phyloP scores from a whole-genome alignment of 768 basidiomycete species.

The Boletus sp. region DNA sequence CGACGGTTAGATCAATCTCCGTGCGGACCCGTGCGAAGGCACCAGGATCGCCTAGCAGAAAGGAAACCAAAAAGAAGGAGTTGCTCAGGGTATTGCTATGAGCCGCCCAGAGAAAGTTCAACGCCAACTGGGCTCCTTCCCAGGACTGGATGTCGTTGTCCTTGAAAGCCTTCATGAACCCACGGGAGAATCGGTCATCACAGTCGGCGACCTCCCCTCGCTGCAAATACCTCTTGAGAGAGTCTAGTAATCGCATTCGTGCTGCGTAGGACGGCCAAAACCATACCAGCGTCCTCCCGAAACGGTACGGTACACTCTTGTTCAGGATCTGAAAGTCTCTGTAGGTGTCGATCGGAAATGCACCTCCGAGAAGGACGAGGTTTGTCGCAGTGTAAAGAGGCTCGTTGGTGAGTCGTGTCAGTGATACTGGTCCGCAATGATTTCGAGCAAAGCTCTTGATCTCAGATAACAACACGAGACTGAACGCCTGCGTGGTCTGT shows the following conservation, averaged over 20 bases:
- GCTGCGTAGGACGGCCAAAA: conserved; percentile 15
- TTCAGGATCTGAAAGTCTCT: conserved; percentile 19
- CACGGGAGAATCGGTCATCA: conserved; percentile 5
- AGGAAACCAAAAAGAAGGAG: conserved; percentile 17
- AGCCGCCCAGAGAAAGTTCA: conserved; percentile 20
- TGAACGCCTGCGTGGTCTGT: conserved; percentile 12
- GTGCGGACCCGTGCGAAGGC: conserved; percentile 42
- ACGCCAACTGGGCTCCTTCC: conserved; percentile 18
- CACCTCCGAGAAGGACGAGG: conserved; percentile 14
- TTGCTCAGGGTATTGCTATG: conserved; percentile 24
- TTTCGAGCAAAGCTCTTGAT: conserved; percentile 6
- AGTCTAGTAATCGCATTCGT: conserved; percentile 4
- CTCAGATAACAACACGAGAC: conserved; percentile 7
- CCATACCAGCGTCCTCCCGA: conserved; percentile 12
- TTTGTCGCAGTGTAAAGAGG: conserved; percentile 21
- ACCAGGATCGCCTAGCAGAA: conserved; percentile 41
- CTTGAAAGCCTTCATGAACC: conserved; percentile 18
- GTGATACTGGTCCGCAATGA: conserved; percentile 3
- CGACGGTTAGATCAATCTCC: conserved; percentile 39
- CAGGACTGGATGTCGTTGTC: conserved; percentile 12
- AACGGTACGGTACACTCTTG: conserved; percentile 18
- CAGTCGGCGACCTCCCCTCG: conserved; percentile 1
- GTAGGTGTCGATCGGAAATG: conserved; percentile 20
- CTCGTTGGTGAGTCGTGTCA: conserved; percentile 13
- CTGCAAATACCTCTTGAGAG: conserved; percentile 13